Evolutionary conservation across 148 eudicot genomes (phyloP).

Genomic region (Camellia granthamiana): DNA sequence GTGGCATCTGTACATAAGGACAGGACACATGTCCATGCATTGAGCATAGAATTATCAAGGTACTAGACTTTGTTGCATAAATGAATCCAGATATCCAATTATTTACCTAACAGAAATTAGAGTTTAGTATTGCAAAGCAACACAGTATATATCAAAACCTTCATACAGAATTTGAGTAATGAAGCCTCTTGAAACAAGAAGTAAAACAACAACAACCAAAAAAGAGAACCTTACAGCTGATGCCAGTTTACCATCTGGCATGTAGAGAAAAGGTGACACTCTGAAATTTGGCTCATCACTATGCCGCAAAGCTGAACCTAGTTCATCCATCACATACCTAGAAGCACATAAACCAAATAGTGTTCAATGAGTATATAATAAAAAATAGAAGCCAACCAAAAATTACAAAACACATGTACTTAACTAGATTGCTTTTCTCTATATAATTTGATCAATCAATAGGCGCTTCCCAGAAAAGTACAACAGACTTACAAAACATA

Average conservation of each 20-base stretch:
- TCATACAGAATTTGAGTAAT: background rate
- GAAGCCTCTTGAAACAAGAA: background rate
- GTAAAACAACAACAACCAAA: conserved; percentile 1
- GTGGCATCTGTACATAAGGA: background rate
- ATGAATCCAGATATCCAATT: background rate
- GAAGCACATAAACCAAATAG: conserved; percentile 6
- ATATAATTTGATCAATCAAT: background rate
- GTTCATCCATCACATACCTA: conserved; percentile 99
- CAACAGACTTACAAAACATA: background rate
- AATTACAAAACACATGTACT: background rate
- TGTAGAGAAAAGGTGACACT: conserved; percentile 86
- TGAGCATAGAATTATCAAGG: conserved; percentile 3
- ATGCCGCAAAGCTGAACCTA: conserved; percentile 94
- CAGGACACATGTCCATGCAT: background rate
- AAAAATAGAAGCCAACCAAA: conserved; percentile 8
- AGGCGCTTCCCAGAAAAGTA: background rate
- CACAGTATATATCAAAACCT: background rate
- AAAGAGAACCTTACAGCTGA: conserved; percentile 83
- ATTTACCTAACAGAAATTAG: background rate
- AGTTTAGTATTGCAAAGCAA: background rate
- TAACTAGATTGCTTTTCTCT: background rate
- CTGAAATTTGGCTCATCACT: conserved; percentile 86
- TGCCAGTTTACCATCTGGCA: conserved; percentile 88
- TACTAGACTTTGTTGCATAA: background rate
- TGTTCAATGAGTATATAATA: background rate